Evolutionary conservation across 176 grass and related monocot species (phyloP), one percentile per base, ranked within the genome.

Genomic region (Carex pumila): DNA sequence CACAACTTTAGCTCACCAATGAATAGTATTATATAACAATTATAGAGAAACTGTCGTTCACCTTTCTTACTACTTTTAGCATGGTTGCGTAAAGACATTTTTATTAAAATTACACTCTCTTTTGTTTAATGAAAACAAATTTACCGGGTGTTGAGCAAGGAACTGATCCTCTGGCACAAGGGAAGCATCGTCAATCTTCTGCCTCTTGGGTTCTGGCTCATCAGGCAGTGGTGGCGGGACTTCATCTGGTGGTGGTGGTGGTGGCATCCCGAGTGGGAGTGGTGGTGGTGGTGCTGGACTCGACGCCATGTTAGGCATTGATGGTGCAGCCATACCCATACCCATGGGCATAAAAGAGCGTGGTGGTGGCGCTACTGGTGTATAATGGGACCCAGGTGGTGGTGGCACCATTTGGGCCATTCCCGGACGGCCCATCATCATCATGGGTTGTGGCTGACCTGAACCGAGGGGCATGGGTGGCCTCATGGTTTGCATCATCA

Each of bases 171-270:
- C 89, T 62, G 96, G 91, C 74, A 99, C 83, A 81, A 99, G 89
- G 41, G 89, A 91, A 80, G 84, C 83, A 71, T 99, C 96, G 80
- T 99, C 96, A 80, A 89, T 80, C 84, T 89, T 95, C 82, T 31
- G 85, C 80, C 93, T 93, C 85, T 99, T 99, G 47, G 93, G 96
- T 87, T 99, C 96, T 22, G 96, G 96, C 80, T 99, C 96, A 72
- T 99, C 93, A 71, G 96, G 96, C 66, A 86, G 90, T 43, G 96
- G 96, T 37, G 93, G 96, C 18, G 92, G 93, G 72, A 91, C 93
- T 85, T 99, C 96, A 6, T 87, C 79, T 32, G 96, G 93, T 64
- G 96, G 93, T 22, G 94, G 96, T 6, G 96, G 93, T n/a, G 96
- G 96, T 0, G 85, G 80, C 72, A 86, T 58, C 17, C 80, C 85